Conservation (phyloP, 495 filamentous ascomycete genomes). For the Aspergillus campestris region DNA sequence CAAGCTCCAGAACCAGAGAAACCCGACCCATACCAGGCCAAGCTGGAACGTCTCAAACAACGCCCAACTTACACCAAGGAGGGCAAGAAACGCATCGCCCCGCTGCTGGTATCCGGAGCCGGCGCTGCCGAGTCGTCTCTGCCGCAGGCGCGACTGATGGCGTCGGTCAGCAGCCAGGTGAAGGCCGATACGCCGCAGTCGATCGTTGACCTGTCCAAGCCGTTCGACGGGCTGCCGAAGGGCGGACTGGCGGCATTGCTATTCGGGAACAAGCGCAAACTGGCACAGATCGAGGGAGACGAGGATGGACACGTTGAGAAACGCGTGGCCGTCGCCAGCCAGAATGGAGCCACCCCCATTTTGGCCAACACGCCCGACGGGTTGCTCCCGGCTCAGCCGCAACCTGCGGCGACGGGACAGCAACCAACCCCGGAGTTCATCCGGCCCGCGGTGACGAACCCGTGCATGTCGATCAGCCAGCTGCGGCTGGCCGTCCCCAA, state of each 20-base stretch:
- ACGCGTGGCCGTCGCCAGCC: conserved; percentile 44
- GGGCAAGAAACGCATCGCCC: conserved; percentile 91
- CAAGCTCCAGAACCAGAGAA: conserved; percentile 43
- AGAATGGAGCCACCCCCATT: conserved; percentile 62
- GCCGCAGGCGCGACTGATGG: conserved; percentile 76
- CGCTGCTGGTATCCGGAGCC: conserved; percentile 78
- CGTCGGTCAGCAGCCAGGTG: conserved; percentile 50
- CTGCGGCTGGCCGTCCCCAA: conserved; percentile 86
- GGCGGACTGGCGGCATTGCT: conserved; percentile 80
- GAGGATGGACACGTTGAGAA: conserved; percentile 62
- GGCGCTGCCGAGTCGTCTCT: conserved; percentile 76
- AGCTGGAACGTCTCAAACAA: conserved; percentile 74
- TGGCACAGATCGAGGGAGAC: conserved; percentile 54
- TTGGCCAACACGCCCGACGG: conserved; percentile 70
- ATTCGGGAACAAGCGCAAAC: conserved; percentile 87
- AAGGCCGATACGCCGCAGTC: conserved; percentile 71
- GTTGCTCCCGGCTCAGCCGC: conserved; percentile 54
- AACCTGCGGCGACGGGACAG: conserved; percentile 46
- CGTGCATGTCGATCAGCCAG: conserved; percentile 71
- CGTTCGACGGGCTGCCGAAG: conserved; percentile 86
- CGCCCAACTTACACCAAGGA: conserved; percentile 94
- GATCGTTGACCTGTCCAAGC: conserved; percentile 85
- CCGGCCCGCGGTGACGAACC: conserved; percentile 77
- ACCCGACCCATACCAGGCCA: conserved; percentile 53
- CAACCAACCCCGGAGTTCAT: conserved; percentile 77